Evolutionary conservation across 257 asterid species (phyloP).

Genomic region (Penstemon newberryi): DNA sequence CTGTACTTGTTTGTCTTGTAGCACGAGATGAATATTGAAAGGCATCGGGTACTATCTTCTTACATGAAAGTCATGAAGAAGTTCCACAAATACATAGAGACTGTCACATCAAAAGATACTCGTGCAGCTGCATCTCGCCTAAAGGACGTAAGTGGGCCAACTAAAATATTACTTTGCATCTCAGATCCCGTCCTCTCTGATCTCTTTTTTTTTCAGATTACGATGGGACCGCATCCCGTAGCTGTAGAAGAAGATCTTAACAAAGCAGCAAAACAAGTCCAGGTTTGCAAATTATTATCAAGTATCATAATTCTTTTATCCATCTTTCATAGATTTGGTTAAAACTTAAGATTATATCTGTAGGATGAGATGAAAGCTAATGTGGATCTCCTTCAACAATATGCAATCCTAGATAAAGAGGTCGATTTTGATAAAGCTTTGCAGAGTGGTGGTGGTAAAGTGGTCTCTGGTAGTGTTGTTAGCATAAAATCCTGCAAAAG

Average conservation of each 20-base stretch:
- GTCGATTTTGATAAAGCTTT: constrained; percentile 75
- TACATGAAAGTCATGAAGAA: constrained; percentile 75
- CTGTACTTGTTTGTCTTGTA: constrained; percentile 33
- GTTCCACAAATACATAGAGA: constrained; percentile 54
- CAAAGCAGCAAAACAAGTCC: constrained; percentile 65
- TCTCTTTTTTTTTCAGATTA: constrained; percentile 41
- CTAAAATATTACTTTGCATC: background rate
- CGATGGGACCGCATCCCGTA: constrained; percentile 65
- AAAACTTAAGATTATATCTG: constrained; percentile 9
- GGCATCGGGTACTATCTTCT: constrained; percentile 67
- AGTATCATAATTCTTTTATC: background rate
- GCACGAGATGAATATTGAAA: constrained; percentile 74
- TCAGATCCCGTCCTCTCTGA: background rate
- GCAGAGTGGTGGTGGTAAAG: constrained; percentile 54
- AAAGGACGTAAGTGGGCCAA: constrained; percentile 52
- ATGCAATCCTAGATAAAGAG: constrained; percentile 67
- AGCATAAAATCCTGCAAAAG: constrained; percentile 63
- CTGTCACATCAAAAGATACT: constrained; percentile 44
- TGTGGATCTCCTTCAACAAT: constrained; percentile 67
- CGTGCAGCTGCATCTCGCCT: constrained; percentile 42
- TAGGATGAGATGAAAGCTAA: constrained; percentile 67
- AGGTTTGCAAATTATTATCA: constrained; percentile 44
- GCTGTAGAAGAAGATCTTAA: constrained; percentile 87
- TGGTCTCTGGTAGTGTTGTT: constrained; percentile 48
- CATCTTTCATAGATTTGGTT: background rate